These are phyloP conservation scores for Curvularia spicifera DNA, from an alignment of 2,329 filamentous ascomycete species.

Conservation along the genomic window DNA sequence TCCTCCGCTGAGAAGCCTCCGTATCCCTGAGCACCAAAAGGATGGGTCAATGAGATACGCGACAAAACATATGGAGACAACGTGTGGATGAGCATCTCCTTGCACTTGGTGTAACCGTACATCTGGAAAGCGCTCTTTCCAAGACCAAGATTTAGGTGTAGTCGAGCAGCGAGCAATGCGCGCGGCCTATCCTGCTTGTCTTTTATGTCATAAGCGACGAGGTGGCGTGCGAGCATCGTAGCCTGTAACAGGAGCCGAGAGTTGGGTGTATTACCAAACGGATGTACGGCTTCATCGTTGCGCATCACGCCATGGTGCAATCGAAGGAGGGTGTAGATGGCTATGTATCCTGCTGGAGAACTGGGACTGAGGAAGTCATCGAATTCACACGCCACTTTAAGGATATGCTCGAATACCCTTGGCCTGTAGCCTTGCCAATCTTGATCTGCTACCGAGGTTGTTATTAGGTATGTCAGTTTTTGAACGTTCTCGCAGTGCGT, in stretches of 20 bases:
- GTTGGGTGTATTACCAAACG: slow-evolving; percentile 13
- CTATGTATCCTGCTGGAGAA: slow-evolving; percentile 29
- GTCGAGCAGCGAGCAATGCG: slow-evolving; percentile 41
- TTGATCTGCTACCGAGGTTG: slow-evolving; percentile 22
- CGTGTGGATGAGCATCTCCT: slow-evolving; percentile 47
- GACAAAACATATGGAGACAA: slow-evolving; percentile 40
- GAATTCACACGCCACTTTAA: neutral
- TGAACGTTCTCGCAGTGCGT: slow-evolving; percentile 31
- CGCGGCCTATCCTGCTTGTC: slow-evolving; percentile 37
- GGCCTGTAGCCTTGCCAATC: neutral
- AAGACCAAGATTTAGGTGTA: slow-evolving; percentile 43
- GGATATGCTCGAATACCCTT: neutral
- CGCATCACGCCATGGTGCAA: slow-evolving; percentile 25
- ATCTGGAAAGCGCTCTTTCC: slow-evolving; percentile 40
- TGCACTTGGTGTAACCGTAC: slow-evolving; percentile 36
- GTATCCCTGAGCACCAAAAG: slow-evolving; percentile 39
- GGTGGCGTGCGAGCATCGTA: slow-evolving; percentile 33
- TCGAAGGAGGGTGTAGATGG: slow-evolving; percentile 31
- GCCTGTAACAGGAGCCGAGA: slow-evolving; percentile 39
- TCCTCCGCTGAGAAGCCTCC: slow-evolving; percentile 38
- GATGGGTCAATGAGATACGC: slow-evolving; percentile 43
- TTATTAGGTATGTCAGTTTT: slow-evolving; percentile 36
- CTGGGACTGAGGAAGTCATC: slow-evolving; percentile 15
- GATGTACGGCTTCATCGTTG: slow-evolving; percentile 1
- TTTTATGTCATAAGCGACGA: slow-evolving; percentile 29